phyloP scores from a whole-genome alignment of 192 early-diverging fungal genomes.

The Podila epicladia region DNA sequence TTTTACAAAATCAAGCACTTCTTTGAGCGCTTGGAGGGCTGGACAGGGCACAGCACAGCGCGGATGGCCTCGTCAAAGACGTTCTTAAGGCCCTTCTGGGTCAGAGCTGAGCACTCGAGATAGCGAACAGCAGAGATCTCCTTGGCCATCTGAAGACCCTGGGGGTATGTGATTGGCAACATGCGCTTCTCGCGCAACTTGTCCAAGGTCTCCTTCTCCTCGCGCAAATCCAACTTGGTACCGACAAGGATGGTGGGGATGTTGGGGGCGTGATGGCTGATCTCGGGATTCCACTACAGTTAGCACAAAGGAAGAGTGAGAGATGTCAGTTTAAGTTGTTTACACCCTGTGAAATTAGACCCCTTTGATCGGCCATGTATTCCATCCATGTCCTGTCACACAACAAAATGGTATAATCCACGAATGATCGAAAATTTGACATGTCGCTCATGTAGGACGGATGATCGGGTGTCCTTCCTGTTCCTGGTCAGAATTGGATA shows the following conservation, averaged over 20 bases:
- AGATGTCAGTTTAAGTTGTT: no score
- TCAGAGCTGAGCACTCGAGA: slow-evolving; percentile 97
- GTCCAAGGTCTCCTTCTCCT: slow-evolving; percentile 90
- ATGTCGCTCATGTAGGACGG: no score
- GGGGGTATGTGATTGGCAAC: slow-evolving; percentile 87
- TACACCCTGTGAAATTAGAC: no score
- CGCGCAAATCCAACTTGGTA: slow-evolving; percentile 97
- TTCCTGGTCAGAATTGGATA: no score
- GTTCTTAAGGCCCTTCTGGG: slow-evolving; percentile 97
- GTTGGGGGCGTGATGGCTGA: slow-evolving; percentile 94
- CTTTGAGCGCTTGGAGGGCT: slow-evolving; percentile 70
- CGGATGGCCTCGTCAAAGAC: slow-evolving; percentile 99
- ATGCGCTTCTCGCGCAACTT: slow-evolving; percentile 88
- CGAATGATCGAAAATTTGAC: no score
- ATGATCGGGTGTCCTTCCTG: no score
- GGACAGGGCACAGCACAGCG: slow-evolving; percentile 84
- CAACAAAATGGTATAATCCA: no score
- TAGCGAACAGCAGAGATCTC: slow-evolving; percentile 93
- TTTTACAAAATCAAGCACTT: slow-evolving; percentile 82
- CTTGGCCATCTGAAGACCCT: slow-evolving; percentile 90
- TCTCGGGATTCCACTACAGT: slow-evolving; percentile 92
- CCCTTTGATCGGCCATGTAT: no score
- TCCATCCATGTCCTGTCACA: no score
- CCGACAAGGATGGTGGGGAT: slow-evolving; percentile 94
- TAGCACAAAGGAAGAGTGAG: not conserved